phyloP scores from a whole-genome alignment of 345 rosid genomes.

The Linum trigynum region DNA sequence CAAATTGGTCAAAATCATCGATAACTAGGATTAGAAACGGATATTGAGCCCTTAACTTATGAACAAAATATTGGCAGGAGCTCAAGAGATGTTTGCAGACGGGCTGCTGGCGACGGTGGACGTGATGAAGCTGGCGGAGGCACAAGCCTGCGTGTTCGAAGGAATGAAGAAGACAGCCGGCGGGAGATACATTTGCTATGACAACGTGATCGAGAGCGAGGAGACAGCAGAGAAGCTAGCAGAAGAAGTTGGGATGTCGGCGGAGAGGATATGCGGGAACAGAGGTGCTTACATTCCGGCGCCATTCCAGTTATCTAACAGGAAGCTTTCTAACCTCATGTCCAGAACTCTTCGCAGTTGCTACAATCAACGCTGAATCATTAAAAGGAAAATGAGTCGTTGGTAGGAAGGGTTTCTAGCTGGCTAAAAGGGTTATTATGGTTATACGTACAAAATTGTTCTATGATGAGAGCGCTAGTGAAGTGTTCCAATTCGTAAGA shows the following conservation, averaged over 20 bases:
- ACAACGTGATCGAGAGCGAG: constrained; percentile 35
- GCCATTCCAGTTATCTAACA: constrained; percentile 34
- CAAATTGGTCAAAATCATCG: not conserved
- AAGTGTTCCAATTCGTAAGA: too few species aligned
- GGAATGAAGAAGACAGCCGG: constrained; percentile 45
- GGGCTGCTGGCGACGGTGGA: constrained; percentile 58
- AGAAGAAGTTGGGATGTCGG: constrained; percentile 37
- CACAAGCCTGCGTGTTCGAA: constrained; percentile 51
- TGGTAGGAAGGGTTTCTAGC: too few species aligned
- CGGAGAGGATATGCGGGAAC: constrained; percentile 37
- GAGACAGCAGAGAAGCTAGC: constrained; percentile 45
- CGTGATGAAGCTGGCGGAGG: constrained; percentile 49
- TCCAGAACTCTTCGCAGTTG: constrained; percentile 38
- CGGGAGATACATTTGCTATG: constrained; percentile 66
- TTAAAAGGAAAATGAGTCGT: not conserved
- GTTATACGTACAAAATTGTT: too few species aligned
- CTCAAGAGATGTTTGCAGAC: constrained; percentile 45
- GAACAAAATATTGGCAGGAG: constrained; percentile 30
- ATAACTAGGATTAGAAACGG: not conserved
- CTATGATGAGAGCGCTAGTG: too few species aligned
- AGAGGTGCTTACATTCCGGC: not conserved
- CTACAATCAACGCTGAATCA: constrained; percentile 13
- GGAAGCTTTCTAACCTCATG: constrained; percentile 44
- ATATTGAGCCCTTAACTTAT: not conserved
- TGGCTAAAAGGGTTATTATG: too few species aligned